These are phyloP conservation scores for Jimgerdemannia lactiflua DNA, from an alignment of 192 early-diverging fungal genomes.

Conservation along the genomic window DNA sequence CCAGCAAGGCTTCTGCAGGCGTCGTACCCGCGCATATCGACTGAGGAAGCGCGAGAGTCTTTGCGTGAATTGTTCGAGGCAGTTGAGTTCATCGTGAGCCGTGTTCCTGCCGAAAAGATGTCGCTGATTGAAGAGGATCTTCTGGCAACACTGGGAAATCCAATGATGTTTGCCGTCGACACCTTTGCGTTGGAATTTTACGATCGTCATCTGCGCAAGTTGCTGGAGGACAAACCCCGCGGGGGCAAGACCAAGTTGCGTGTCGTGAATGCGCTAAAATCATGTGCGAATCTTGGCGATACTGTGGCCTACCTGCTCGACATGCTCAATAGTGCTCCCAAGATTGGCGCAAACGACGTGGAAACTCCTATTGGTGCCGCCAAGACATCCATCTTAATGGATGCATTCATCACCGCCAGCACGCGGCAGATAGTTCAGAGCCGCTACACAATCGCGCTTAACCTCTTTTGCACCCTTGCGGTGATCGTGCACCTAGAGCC, in stretches of 20 bases:
- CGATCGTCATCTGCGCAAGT: slow-evolving; percentile 3
- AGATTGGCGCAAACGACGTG: not conserved
- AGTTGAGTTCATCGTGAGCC: not conserved
- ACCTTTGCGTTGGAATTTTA: slow-evolving; percentile 8
- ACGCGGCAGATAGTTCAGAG: not conserved
- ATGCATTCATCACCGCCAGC: slow-evolving; percentile 6
- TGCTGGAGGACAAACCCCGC: not conserved
- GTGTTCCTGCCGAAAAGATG: not conserved
- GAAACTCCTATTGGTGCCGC: not conserved
- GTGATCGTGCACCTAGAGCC: not conserved
- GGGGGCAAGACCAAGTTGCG: not conserved
- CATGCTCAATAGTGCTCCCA: not conserved
- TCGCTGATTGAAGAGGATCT: slow-evolving; percentile 6
- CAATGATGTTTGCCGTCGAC: slow-evolving; percentile 5
- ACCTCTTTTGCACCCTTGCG: slow-evolving; percentile 3
- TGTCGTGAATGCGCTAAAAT: slow-evolving; percentile 2
- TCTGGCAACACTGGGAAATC: slow-evolving; percentile 7
- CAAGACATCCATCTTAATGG: slow-evolving; percentile 2
- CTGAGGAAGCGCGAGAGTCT: no score
- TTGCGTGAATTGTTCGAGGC: slow-evolving; percentile 1
- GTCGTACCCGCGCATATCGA: no score
- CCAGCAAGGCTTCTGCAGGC: no score
- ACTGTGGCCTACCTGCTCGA: slow-evolving; percentile 6
- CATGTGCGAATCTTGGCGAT: slow-evolving; percentile 6
- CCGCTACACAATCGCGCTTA: slow-evolving; percentile 6